These are phyloP conservation scores for Thermothielavioides terrestris DNA, from an alignment of 495 filamentous ascomycete genomes.

Conservation along the genomic window DNA sequence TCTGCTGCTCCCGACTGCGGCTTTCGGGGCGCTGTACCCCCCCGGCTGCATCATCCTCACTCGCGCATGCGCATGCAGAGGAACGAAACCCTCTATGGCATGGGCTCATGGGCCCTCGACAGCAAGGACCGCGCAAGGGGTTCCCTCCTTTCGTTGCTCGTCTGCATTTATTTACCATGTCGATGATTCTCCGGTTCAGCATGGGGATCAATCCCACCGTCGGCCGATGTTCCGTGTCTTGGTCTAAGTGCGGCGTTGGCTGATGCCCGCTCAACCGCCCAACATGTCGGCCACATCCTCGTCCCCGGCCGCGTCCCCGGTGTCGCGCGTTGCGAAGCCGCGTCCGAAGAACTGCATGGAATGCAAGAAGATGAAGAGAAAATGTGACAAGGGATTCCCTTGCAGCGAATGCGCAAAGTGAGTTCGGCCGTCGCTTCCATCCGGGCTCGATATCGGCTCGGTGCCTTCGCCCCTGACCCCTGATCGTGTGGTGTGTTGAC, in stretches of 20 bases:
- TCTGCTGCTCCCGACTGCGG: background rate
- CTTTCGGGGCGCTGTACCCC: background rate
- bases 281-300: slow-evolving; percentile 21
- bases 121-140: background rate
- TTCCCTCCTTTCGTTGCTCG: background rate
- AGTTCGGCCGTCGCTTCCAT: background rate
- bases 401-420: slow-evolving; percentile 22
- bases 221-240: background rate
- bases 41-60: background rate
- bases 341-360: slow-evolving; percentile 22
- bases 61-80: background rate
- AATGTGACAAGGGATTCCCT: slow-evolving; percentile 23
- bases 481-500: background rate
- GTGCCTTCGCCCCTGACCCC: background rate
- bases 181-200: background rate
- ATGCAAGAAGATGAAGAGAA: slow-evolving; percentile 22
- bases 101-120: background rate
- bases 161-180: background rate
- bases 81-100: background rate
- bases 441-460: background rate
- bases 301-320: slow-evolving; percentile 14
- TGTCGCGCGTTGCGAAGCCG: slow-evolving; percentile 12
- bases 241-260: background rate
- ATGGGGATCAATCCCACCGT: background rate
- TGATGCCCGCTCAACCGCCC: background rate